Evolutionary conservation across 495 filamentous ascomycete genomes (phyloP).

Genomic region (Acidomyces sp.): DNA sequence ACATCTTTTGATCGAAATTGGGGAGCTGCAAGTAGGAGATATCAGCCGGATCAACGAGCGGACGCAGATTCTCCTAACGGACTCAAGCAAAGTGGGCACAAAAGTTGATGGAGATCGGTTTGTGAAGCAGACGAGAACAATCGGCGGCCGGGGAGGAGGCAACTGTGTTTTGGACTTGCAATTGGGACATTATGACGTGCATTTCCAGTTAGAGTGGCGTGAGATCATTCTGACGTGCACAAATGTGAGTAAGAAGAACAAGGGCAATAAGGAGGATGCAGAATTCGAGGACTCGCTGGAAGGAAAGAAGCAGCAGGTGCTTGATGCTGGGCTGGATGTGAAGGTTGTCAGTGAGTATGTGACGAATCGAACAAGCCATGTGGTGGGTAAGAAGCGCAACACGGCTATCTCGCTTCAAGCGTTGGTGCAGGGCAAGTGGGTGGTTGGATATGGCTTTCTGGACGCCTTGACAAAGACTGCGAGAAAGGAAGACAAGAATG

Average conservation of each 20-base stretch:
- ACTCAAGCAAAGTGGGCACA: slow-evolving; percentile 66
- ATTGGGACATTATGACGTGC: slow-evolving; percentile 49
- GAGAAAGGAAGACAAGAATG: slow-evolving; percentile 28
- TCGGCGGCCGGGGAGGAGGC: slow-evolving; percentile 19
- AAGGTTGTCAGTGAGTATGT: slow-evolving; percentile 67
- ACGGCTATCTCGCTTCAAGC: slow-evolving; percentile 73
- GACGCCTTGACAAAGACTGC: slow-evolving; percentile 40
- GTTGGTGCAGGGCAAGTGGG: slow-evolving; percentile 67
- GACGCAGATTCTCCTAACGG: slow-evolving; percentile 46
- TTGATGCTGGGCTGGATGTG: slow-evolving; percentile 70
- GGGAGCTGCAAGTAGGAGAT: slow-evolving; percentile 49
- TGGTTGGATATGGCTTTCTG: slow-evolving; percentile 64
- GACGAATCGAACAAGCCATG: slow-evolving; percentile 61
- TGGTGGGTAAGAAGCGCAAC: slow-evolving; percentile 81
- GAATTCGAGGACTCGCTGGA: slow-evolving; percentile 54
- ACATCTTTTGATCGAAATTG: slow-evolving; percentile 68
- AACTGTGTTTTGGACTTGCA: slow-evolving; percentile 49
- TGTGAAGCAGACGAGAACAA: slow-evolving; percentile 39
- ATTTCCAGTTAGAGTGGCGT: slow-evolving; percentile 61
- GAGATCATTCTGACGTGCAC: slow-evolving; percentile 72
- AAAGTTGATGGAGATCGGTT: slow-evolving; percentile 52
- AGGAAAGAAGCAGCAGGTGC: slow-evolving; percentile 39
- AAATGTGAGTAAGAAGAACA: slow-evolving; percentile 57
- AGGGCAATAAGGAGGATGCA: too few species aligned
- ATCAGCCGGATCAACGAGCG: slow-evolving; percentile 50